These are phyloP conservation scores for Cladosporium sphaerospermum DNA, from an alignment of 2,329 filamentous ascomycete species.

Conservation along the genomic window DNA sequence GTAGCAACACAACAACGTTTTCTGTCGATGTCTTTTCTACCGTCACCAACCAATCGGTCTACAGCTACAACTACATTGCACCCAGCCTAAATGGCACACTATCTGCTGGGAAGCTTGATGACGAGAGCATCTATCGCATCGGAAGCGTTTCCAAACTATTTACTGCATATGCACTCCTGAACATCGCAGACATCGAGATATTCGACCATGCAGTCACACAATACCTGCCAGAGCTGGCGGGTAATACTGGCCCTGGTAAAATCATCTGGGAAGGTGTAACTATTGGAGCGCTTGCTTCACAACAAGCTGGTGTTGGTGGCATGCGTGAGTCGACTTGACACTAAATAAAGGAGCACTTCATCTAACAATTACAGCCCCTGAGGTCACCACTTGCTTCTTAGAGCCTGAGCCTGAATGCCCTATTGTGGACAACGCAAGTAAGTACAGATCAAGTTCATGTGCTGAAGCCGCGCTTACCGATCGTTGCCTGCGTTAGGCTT, in stretches of 20 bases:
- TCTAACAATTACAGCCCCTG: not conserved
- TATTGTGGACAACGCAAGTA: not conserved
- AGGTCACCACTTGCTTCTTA: not conserved
- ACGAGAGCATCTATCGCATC: slow-evolving; percentile 10
- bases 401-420: not conserved
- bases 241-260: not conserved
- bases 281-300: slow-evolving; percentile 10
- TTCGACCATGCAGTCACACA: slow-evolving; percentile 4
- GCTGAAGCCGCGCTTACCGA: not conserved
- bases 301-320: not conserved
- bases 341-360: not conserved
- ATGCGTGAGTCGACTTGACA: not conserved
- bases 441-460: not conserved
- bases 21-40: slow-evolving; percentile 37
- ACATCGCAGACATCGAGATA: not conserved
- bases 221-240: slow-evolving; percentile 5
- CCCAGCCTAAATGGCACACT: slow-evolving; percentile 4
- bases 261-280: slow-evolving; percentile 14
- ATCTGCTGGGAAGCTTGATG: slow-evolving; percentile 3
- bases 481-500: slow-evolving; percentile 25
- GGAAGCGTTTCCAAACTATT: slow-evolving; percentile 14
- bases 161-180: slow-evolving; percentile 22
- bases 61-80: slow-evolving; percentile 29
- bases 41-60: slow-evolving; percentile 27
- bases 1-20: slow-evolving; percentile 30